These are phyloP conservation scores for Lasiodiplodia sp. DNA, from an alignment of 2,329 filamentous ascomycete genomes.

Conservation along the genomic window DNA sequence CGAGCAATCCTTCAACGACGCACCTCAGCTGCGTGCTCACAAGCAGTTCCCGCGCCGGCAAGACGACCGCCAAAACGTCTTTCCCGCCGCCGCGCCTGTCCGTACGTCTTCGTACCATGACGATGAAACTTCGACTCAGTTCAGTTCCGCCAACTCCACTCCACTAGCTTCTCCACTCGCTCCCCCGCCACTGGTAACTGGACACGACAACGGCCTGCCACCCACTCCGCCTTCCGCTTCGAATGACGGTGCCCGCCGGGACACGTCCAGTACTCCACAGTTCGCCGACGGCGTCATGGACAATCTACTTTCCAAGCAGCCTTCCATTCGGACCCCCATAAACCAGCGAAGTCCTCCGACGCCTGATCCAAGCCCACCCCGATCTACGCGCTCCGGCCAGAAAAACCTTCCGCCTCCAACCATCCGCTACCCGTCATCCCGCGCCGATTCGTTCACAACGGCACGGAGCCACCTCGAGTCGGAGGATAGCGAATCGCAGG, in stretches of 20 bases:
- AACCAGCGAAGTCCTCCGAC: slow-evolving; percentile 50
- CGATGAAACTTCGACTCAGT: slow-evolving; percentile 40
- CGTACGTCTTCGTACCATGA: slow-evolving; percentile 35
- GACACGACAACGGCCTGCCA: slow-evolving; percentile 49
- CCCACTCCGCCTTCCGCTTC: slow-evolving; percentile 55
- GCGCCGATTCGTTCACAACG: slow-evolving; percentile 56
- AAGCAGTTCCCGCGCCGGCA: slow-evolving; percentile 39
- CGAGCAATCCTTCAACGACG: slow-evolving; percentile 41
- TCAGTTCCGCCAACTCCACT: slow-evolving; percentile 36
- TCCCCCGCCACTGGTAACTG: slow-evolving; percentile 33
- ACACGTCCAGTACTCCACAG: slow-evolving; percentile 38
- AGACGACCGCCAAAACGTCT: slow-evolving; percentile 38
- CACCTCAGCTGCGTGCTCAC: slow-evolving; percentile 39
- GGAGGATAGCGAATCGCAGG: slow-evolving; percentile 42
- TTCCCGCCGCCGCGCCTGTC: slow-evolving; percentile 38
- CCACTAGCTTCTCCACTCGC: slow-evolving; percentile 40
- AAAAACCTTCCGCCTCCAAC: slow-evolving; percentile 34
- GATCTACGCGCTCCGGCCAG: slow-evolving; percentile 34
- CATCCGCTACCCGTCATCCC: slow-evolving; percentile 49
- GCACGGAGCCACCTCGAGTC: slow-evolving; percentile 52
- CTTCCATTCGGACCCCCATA: slow-evolving; percentile 51
- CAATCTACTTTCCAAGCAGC: slow-evolving; percentile 49
- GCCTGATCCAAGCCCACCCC: slow-evolving; percentile 47
- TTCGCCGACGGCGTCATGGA: slow-evolving; percentile 50
- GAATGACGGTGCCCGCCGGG: slow-evolving; percentile 39